Conservation (phyloP, 129 eudicot species). For the Helichrysum umbraculigerum region DNA sequence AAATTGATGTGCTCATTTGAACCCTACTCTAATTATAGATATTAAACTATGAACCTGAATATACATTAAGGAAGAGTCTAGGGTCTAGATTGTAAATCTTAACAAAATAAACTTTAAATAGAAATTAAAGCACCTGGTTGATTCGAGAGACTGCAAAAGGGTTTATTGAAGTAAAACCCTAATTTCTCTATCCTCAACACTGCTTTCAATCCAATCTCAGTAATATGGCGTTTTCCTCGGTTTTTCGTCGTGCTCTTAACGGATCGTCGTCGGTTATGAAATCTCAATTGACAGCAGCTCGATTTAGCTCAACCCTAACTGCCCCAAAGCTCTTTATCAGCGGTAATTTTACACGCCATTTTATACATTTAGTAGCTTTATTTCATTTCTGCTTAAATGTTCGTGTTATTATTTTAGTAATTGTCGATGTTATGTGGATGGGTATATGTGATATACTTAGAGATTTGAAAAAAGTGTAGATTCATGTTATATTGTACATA, state of each 20-base stretch:
- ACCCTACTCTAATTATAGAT: too few relatives aligned
- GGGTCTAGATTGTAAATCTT: neutral
- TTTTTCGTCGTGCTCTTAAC: conserved; percentile 58
- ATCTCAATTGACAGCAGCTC: conserved; percentile 50
- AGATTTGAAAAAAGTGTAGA: neutral
- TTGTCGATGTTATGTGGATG: neutral
- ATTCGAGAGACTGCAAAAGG: neutral
- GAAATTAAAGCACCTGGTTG: neutral
- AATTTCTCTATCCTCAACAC: conserved; percentile 2
- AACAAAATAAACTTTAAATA: neutral
- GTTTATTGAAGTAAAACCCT: neutral
- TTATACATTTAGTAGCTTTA: neutral
- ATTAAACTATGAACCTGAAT: too few relatives aligned
- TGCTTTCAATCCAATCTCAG: neutral
- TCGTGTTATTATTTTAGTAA: neutral
- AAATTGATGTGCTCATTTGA: too few relatives aligned
- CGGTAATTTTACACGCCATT: conserved; percentile 43
- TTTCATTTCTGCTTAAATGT: neutral
- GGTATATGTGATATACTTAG: neutral
- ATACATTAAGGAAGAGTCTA: neutral
- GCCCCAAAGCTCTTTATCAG: conserved; percentile 89
- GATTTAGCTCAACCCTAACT: conserved; percentile 79
- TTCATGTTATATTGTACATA: too few relatives aligned
- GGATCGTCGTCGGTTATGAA: conserved; percentile 46
- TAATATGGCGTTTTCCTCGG: conserved; percentile 61